Base-by-base conservation (phyloP, 306 rosid genomes). In the Castanea mollissima region DNA sequence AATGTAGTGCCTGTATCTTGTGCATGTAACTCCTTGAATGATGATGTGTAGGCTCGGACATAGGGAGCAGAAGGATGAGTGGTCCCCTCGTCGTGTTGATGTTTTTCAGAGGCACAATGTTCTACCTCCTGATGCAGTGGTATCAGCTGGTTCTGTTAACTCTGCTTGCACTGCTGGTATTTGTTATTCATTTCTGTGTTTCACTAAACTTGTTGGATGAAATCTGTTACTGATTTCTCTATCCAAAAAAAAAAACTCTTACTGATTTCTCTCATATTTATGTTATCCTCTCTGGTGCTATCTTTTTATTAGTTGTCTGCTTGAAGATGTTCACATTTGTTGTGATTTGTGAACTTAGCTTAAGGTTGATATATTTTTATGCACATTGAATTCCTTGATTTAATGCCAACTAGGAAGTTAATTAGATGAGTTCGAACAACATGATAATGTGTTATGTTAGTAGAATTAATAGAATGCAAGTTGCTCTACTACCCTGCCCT, bases 61-160 rank as follows among this genome's bases (percentile, higher is more conserved):
- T 80, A 83, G 98, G 85, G 99, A 95, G 92, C 99, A 95, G 91
- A 95, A 95, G 91, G 99, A 95, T 80, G 98, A 95, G 91, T 93
- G 93, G 91, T 57, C 46, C 73, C 99, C 99, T 75, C 98, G 99
- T 3, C 98, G 93, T 74, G 86, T 95, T 78, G 99, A 95, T 59
- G 63, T 91, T 58, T 95, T 95, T 62, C 92, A 85, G 77, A 89
- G 89, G 85, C 84, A 90, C 70, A 95, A 93, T 76, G 44, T 86
- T 51, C 62, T 95, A 69, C 99, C 99, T 55, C 92, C 97, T 51
- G 78, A 90, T 84, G 94, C 99, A 14, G 68, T 95, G 46, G 32
- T 95, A 77, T 95, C 99, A 56, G 99, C 99, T 41, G 99, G 99
- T 75, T 84, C 99, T 82, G 83, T 83, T 63, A 95, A 85, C 82